Percentiles rank a stretch among this genome's conserved stretches.
phyloP scores from a whole-genome alignment of 371 early-diverging fungal genomes.

The Mortierella sp. region DNA sequence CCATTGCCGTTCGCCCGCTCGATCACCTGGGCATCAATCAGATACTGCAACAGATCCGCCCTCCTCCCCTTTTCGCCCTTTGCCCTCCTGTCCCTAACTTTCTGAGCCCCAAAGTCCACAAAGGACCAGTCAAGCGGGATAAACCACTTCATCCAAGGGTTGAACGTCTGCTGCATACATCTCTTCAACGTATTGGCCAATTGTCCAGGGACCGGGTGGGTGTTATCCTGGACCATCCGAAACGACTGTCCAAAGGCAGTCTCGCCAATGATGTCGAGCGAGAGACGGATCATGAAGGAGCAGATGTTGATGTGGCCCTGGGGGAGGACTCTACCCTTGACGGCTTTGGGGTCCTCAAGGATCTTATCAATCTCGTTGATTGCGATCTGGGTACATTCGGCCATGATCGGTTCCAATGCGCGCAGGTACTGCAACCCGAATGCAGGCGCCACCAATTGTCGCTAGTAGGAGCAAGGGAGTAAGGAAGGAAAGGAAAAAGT shows the following conservation, averaged over 20 bases:
- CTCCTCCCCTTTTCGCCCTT: slow-evolving; percentile 26
- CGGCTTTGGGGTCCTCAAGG: slow-evolving; percentile 25
- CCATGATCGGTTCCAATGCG: slow-evolving; percentile 42
- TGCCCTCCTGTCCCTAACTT: slow-evolving; percentile 12
- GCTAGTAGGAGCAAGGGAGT: slow-evolving; percentile 5
- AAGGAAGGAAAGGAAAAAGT: neutral
- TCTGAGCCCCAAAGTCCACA: slow-evolving; percentile 19
- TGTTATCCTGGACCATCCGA: slow-evolving; percentile 33
- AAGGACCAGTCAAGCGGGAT: slow-evolving; percentile 29
- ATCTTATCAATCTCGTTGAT: slow-evolving; percentile 32
- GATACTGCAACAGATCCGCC: slow-evolving; percentile 44
- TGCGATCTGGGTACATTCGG: slow-evolving; percentile 22
- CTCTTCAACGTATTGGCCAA: slow-evolving; percentile 34
- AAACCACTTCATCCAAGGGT: slow-evolving; percentile 36
- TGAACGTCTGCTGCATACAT: slow-evolving; percentile 35
- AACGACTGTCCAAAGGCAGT: slow-evolving; percentile 44
- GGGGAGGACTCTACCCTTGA: slow-evolving; percentile 20
- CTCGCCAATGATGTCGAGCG: slow-evolving; percentile 46
- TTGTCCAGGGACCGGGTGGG: slow-evolving; percentile 32
- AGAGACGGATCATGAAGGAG: slow-evolving; percentile 37
- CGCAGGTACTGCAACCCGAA: slow-evolving; percentile 43
- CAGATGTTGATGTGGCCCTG: slow-evolving; percentile 37
- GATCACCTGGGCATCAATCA: slow-evolving; percentile 45
- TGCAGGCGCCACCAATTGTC: slow-evolving; percentile 41
- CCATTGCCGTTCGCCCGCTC: slow-evolving; percentile 42